Conservation (phyloP, 139 green algal genomes). For the Chlamydomonas sp. region DNA sequence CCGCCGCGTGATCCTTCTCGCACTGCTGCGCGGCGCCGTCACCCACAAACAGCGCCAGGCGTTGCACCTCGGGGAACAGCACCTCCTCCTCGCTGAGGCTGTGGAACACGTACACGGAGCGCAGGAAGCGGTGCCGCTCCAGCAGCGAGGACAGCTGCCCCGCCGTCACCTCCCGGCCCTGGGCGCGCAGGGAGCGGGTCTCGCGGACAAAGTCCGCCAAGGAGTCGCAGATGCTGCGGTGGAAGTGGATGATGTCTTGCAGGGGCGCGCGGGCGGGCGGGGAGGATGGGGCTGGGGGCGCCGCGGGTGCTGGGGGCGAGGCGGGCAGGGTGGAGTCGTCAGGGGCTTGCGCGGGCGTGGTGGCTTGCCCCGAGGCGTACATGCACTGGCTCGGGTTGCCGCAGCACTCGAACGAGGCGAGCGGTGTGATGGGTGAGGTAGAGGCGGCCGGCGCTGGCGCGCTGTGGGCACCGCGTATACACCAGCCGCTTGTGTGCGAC, state of each 20-base stretch:
- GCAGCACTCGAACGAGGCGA: not conserved
- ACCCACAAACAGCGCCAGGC: constrained; percentile 29
- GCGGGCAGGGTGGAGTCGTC: not conserved
- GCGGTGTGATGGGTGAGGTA: not conserved
- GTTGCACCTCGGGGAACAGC: constrained; percentile 81
- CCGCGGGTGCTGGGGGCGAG: not conserved
- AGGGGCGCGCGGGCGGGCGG: constrained; percentile 27
- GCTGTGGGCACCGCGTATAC: too few species aligned
- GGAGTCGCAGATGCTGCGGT: constrained; percentile 81
- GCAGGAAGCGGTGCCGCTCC: constrained; percentile 88
- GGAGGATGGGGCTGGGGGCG: not conserved
- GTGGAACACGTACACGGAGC: constrained; percentile 90
- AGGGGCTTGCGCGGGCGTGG: not conserved
- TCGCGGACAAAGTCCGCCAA: constrained; percentile 85
- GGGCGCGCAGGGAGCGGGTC: constrained; percentile 58
- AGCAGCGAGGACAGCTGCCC: constrained; percentile 70
- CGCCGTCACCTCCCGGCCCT: constrained; percentile 27
- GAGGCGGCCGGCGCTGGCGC: too few species aligned
- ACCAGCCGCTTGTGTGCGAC: too few species aligned
- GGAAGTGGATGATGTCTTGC: constrained; percentile 85
- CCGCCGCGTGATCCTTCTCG: constrained; percentile 76
- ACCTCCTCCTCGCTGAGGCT: constrained; percentile 91
- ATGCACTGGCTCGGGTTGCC: not conserved
- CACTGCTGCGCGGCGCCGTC: constrained; percentile 42
- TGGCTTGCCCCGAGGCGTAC: not conserved